These are phyloP conservation scores for Nemania bipapillata DNA, from an alignment of 2,329 filamentous ascomycete genomes.

Conservation along the genomic window DNA sequence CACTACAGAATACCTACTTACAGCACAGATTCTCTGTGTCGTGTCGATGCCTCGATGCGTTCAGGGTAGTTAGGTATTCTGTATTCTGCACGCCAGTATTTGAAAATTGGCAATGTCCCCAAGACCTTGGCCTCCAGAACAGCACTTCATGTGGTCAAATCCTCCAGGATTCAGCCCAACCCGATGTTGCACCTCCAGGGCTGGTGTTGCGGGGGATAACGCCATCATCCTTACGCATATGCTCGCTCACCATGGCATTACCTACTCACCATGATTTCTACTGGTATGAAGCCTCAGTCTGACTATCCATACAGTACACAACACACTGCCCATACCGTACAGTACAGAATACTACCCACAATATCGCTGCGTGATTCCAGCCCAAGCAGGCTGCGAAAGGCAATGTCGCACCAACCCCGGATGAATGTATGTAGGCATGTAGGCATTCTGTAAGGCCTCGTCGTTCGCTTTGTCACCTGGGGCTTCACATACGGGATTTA, in stretches of 20 bases:
- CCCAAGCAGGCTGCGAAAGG: slow-evolving; percentile 4
- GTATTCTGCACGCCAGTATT: slow-evolving; percentile 1
- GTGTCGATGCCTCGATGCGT: slow-evolving; percentile 3
- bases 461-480: slow-evolving; percentile 13
- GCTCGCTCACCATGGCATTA: not conserved
- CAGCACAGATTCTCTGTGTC: no score
- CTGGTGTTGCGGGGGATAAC: slow-evolving; percentile 29
- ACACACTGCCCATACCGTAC: not conserved
- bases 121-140: not conserved
- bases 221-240: slow-evolving; percentile 25
- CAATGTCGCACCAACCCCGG: slow-evolving; percentile 6
- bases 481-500: slow-evolving; percentile 8
- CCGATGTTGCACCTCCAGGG: slow-evolving; percentile 18
- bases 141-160: slow-evolving; percentile 16
- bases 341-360: not conserved
- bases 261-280: not conserved
- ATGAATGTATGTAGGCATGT: no score
- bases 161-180: slow-evolving; percentile 34
- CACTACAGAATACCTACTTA: not conserved
- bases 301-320: no score
- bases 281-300: not conserved
- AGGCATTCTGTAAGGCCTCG: no score
- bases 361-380: not conserved
- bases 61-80: no score
- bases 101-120: slow-evolving; percentile 1